Evolutionary conservation across 2,329 filamentous ascomycete genomes (phyloP).

Genomic region (Paramyrothecium roridum): DNA sequence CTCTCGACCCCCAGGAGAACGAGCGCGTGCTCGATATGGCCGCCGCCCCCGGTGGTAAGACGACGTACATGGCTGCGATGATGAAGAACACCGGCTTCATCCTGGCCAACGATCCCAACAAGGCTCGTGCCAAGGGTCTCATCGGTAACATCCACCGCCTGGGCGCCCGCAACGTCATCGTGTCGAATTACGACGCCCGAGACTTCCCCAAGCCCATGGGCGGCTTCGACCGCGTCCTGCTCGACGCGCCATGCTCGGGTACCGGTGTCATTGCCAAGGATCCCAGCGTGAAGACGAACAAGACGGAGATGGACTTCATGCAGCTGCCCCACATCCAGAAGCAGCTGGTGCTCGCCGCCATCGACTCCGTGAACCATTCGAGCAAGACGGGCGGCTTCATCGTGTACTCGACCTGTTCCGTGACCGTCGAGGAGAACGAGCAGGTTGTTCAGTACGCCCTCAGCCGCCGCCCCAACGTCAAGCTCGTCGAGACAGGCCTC

Average conservation of each 20-base stretch:
- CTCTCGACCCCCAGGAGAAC: slow-evolving; percentile 86
- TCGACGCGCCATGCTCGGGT: slow-evolving; percentile 93
- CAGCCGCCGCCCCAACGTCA: slow-evolving; percentile 87
- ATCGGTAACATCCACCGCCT: slow-evolving; percentile 97
- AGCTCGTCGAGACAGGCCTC: slow-evolving; percentile 86
- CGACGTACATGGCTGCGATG: slow-evolving; percentile 90
- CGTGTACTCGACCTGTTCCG: slow-evolving; percentile 94
- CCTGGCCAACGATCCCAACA: slow-evolving; percentile 95
- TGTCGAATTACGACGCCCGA: slow-evolving; percentile 91
- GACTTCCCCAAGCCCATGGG: slow-evolving; percentile 94
- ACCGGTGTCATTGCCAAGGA: slow-evolving; percentile 98
- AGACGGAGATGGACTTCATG: slow-evolving; percentile 93
- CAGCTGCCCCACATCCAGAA: slow-evolving; percentile 92
- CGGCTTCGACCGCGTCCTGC: slow-evolving; percentile 89
- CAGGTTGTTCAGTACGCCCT: slow-evolving; percentile 91
- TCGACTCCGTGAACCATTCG: slow-evolving; percentile 89
- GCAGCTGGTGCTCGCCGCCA: slow-evolving; percentile 86
- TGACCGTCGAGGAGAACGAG: slow-evolving; percentile 88
- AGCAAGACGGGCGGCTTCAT: slow-evolving; percentile 93
- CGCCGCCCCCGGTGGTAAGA: slow-evolving; percentile 92
- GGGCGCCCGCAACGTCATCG: slow-evolving; percentile 88
- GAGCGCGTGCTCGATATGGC: slow-evolving; percentile 94
- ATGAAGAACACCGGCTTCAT: slow-evolving; percentile 96
- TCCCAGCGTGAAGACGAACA: slow-evolving; percentile 95
- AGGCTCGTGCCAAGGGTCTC: slow-evolving; percentile 88